Evolutionary conservation across 2,329 filamentous ascomycete genomes (phyloP).

Genomic region (Pseudopyricularia javanii): DNA sequence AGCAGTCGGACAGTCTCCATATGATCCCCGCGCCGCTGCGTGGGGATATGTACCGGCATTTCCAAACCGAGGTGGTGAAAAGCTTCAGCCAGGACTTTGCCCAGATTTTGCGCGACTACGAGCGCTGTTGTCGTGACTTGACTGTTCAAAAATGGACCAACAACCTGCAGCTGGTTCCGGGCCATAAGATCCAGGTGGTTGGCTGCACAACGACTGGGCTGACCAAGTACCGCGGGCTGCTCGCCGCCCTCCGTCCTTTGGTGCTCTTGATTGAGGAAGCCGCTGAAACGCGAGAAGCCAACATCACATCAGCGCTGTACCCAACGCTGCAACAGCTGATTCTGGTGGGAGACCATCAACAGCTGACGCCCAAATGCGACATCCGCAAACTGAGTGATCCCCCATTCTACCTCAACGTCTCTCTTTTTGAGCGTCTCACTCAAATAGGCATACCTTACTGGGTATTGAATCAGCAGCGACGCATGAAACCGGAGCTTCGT

Average conservation of each 20-base stretch:
- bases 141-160: slow-evolving; percentile 46
- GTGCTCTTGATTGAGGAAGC: slow-evolving; percentile 70
- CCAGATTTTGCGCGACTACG: not conserved
- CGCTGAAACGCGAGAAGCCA: slow-evolving; percentile 61
- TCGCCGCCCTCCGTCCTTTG: slow-evolving; percentile 52
- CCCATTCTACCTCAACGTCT: slow-evolving; percentile 58
- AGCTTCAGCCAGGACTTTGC: slow-evolving; percentile 31
- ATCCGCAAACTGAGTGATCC: slow-evolving; percentile 42
- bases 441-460: slow-evolving; percentile 49
- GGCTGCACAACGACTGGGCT: slow-evolving; percentile 67
- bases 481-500: slow-evolving; percentile 35
- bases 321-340: slow-evolving; percentile 40
- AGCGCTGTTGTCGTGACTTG: slow-evolving; percentile 28
- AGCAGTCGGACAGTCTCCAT: slow-evolving; percentile 39
- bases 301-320: slow-evolving; percentile 38
- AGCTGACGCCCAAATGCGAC: slow-evolving; percentile 59
- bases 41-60: slow-evolving; percentile 52
- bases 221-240: slow-evolving; percentile 63
- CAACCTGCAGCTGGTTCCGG: slow-evolving; percentile 32
- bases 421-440: slow-evolving; percentile 72
- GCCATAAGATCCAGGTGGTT: slow-evolving; percentile 35
- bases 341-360: slow-evolving; percentile 67
- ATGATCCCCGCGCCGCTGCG: slow-evolving; percentile 41
- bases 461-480: slow-evolving; percentile 55
- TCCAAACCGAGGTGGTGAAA: slow-evolving; percentile 43